Conservation (phyloP, 176 grass and related monocot genomes). For the Carex myosuroides region DNA sequence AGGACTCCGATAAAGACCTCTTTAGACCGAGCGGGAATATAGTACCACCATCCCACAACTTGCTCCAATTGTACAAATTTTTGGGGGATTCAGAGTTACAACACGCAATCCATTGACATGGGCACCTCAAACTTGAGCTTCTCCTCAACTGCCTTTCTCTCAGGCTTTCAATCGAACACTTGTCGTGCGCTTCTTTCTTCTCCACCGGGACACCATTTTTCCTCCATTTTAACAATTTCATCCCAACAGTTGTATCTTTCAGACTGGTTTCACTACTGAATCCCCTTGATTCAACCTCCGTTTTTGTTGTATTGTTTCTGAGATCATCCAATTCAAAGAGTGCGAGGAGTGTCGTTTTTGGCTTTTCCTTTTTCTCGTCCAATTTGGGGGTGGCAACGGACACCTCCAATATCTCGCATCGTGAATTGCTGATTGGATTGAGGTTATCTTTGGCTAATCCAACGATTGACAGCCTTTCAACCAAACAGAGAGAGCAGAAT, state of each 20-base stretch:
- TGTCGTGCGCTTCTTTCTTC: background rate
- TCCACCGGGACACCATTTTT: background rate
- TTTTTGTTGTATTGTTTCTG: background rate
- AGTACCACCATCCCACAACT: constrained; percentile 5
- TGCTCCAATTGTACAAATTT: background rate
- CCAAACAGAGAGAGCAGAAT: constrained; percentile 20
- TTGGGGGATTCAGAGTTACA: constrained; percentile 14
- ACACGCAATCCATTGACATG: constrained; percentile 21
- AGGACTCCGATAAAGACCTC: constrained; percentile 10
- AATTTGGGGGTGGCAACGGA: constrained; percentile 6
- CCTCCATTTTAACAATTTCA: constrained; percentile 7
- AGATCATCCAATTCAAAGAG: constrained; percentile 19
- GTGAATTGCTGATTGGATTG: background rate
- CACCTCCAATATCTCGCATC: too few relatives aligned
- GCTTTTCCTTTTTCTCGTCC: background rate
- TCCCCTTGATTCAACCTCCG: background rate
- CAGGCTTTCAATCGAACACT: background rate
- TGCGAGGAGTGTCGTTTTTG: constrained; percentile 11
- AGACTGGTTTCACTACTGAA: background rate
- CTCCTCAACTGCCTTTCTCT: constrained; percentile 5
- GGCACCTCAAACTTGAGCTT: constrained; percentile 23
- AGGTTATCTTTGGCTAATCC: constrained; percentile 16
- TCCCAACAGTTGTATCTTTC: background rate
- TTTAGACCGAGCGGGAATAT: constrained; percentile 10
- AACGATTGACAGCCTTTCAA: constrained; percentile 16